These are phyloP conservation scores for Populus deltoides DNA, from an alignment of 345 rosid genomes.

Conservation along the genomic window DNA sequence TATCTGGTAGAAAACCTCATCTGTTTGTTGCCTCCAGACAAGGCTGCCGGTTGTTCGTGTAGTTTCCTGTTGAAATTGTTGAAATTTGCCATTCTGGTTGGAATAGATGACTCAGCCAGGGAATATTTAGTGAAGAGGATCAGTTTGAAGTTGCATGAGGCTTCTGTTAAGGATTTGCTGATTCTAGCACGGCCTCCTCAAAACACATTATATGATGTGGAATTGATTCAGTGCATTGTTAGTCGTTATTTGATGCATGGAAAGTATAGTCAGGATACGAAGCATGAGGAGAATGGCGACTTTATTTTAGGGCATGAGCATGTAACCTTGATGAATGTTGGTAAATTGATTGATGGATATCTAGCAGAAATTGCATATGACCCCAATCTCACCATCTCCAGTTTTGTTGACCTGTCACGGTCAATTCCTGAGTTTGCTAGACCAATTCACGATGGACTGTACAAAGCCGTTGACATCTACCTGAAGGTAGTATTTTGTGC, in stretches of 20 bases:
- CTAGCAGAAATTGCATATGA: slow-evolving; percentile 56
- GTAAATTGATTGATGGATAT: slow-evolving; percentile 68
- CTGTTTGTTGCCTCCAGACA: slow-evolving; percentile 63
- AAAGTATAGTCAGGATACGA: slow-evolving; percentile 34
- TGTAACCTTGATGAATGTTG: slow-evolving; percentile 54
- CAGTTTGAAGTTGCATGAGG: slow-evolving; percentile 65
- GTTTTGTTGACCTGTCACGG: slow-evolving; percentile 53
- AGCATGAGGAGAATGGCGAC: slow-evolving; percentile 35
- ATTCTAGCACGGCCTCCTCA: slow-evolving; percentile 48
- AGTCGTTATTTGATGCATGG: slow-evolving; percentile 43
- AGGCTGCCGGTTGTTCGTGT: slow-evolving; percentile 57
- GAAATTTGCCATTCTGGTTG: slow-evolving; percentile 62
- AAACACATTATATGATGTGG: slow-evolving; percentile 55
- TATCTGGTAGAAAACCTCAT: slow-evolving; percentile 65
- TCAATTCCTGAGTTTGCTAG: slow-evolving; percentile 71
- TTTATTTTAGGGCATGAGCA: slow-evolving; percentile 39
- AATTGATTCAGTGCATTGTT: slow-evolving; percentile 54
- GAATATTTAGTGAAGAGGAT: slow-evolving; percentile 58
- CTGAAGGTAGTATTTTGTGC: slow-evolving; percentile 52
- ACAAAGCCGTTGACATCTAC: slow-evolving; percentile 77
- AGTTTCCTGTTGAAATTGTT: slow-evolving; percentile 77
- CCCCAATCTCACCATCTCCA: slow-evolving; percentile 42
- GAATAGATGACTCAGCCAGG: slow-evolving; percentile 45
- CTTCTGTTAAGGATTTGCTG: slow-evolving; percentile 64
- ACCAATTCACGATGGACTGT: slow-evolving; percentile 67